phyloP scores from a whole-genome alignment of 495 filamentous ascomycete genomes.

The Aspergillus bertholletiae region DNA sequence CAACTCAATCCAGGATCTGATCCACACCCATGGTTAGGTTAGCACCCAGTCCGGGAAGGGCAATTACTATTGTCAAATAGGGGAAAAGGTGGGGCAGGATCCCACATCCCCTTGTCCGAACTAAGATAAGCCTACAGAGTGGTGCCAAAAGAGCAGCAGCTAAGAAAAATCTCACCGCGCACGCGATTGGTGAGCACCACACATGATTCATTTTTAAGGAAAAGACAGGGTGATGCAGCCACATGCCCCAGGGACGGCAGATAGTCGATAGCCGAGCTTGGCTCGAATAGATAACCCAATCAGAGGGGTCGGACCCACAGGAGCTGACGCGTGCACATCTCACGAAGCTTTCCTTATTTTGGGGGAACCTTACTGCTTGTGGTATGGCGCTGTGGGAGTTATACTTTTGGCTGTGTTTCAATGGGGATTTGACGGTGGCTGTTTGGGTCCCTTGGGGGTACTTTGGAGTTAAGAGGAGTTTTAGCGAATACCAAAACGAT shows the following conservation, averaged over 20 bases:
- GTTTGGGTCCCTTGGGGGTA: neutral
- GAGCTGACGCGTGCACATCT: slow-evolving; percentile 43
- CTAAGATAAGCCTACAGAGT: neutral
- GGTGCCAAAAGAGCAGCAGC: neutral
- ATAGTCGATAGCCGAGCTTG: slow-evolving; percentile 49
- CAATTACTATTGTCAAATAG: neutral
- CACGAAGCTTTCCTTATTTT: slow-evolving; percentile 20
- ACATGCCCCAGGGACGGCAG: slow-evolving; percentile 34
- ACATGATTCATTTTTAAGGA: slow-evolving; percentile 6
- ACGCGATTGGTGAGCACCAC: slow-evolving; percentile 4
- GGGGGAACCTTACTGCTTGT: neutral
- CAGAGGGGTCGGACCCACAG: slow-evolving; percentile 13
- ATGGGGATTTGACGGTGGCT: neutral
- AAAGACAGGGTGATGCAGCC: slow-evolving; percentile 17
- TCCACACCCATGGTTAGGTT: neutral
- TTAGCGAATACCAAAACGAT: neutral
- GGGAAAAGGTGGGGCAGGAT: too few species aligned
- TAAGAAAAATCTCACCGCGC: neutral
- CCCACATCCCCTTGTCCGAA: too few species aligned
- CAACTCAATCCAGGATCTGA: neutral
- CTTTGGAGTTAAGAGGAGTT: neutral
- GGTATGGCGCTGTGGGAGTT: slow-evolving; percentile 1
- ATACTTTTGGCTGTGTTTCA: neutral
- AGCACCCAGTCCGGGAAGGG: neutral
- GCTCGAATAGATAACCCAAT: slow-evolving; percentile 37